Conservation (phyloP, 1,284 basidiomycete species). For the Tilletiopsis washingtonensis region DNA sequence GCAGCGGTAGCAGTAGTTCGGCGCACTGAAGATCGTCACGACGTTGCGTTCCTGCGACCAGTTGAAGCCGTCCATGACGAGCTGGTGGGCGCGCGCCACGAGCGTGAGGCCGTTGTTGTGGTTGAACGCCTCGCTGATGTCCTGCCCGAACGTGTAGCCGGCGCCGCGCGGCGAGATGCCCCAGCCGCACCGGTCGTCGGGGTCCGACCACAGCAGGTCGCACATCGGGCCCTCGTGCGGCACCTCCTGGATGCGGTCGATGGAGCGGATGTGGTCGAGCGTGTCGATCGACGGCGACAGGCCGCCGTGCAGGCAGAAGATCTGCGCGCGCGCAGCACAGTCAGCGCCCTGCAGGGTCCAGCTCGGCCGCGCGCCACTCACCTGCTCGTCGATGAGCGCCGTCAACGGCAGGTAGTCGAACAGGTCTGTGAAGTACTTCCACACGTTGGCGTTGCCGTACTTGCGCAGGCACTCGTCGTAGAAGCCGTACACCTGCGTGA, state of each 20-base stretch:
- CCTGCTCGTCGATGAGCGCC: conserved; percentile 96
- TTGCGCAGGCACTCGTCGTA: conserved; percentile 99
- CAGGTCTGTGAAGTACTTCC: conserved; percentile 97
- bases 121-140: conserved; percentile 95
- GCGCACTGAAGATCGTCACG: conserved; percentile 99
- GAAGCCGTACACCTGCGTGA: conserved; percentile 99
- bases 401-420: conserved; percentile 97
- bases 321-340: conserved; percentile 53
- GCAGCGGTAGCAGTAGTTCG: conserved; percentile 83
- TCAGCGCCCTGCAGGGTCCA: background rate
- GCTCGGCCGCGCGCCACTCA: conserved; percentile 50
- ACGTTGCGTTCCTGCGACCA: conserved; percentile 99
- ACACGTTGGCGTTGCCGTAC: conserved; percentile 89
- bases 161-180: conserved; percentile 97
- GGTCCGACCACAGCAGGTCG: conserved; percentile 97
- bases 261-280: conserved; percentile 94
- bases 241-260: conserved; percentile 97
- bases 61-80: conserved; percentile 96
- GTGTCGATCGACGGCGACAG: conserved; percentile 98
- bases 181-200: conserved; percentile 98
- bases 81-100: conserved; percentile 55
- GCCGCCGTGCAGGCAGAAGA: conserved; percentile 98
- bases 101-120: conserved; percentile 98
- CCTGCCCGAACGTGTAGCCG: conserved; percentile 98
- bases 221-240: conserved; percentile 99